Evolutionary conservation across 1,139 yeast genomes (phyloP), one percentile per base, ranked within the genome.

Genomic region (Debaryomyces psychrophilus): DNA sequence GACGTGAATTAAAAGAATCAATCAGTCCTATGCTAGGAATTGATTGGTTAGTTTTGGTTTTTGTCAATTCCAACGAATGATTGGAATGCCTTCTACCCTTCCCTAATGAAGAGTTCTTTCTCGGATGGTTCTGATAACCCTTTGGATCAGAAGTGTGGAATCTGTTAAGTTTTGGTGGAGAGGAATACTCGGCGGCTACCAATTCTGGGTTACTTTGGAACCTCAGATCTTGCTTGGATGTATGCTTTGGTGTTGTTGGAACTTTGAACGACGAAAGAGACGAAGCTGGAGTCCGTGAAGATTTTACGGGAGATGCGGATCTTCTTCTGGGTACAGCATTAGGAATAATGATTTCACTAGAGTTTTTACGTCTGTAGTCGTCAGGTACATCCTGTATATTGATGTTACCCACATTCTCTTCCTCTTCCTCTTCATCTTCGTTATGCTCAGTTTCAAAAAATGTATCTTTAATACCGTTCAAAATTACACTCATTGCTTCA

Each of bases 241-340:
- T 20, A 5, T 42, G 14, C 14, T 39, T 18, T 11, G 36, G 31
- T 38, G 54, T 50, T 9, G 44, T 27, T 25, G 49, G 56, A 12
- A 60, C 53, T 35, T 53, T 61, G 52, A 57, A 65, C 5, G 70
- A 69, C 9, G 59, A 51, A 5, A 64, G 60, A 33, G 54, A 56
- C n/a, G 65, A 60, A 8, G 57, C 39, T 5, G 65, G 57, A 41
- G 52, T 58, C 39, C 65, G 50, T 25, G 49, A 49, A 5, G 44
- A 14, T 26, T 45, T 47, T 2, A 52, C 51, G 8, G 58, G 58
- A 9, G 50, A 45, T 9, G 37, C 33, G 6, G 47, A 44, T 22
- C 44, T 40, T 12, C 44, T 36, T 22, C 31, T 31, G 5, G 39
- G 43, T 28, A 43, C 26, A 9, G 41, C 18, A 9, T 7, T 27